Percentiles rank a stretch among this genome's conserved stretches.
phyloP scores from a whole-genome alignment of 164 flowering plant genomes.

The Echeveria elegans region DNA sequence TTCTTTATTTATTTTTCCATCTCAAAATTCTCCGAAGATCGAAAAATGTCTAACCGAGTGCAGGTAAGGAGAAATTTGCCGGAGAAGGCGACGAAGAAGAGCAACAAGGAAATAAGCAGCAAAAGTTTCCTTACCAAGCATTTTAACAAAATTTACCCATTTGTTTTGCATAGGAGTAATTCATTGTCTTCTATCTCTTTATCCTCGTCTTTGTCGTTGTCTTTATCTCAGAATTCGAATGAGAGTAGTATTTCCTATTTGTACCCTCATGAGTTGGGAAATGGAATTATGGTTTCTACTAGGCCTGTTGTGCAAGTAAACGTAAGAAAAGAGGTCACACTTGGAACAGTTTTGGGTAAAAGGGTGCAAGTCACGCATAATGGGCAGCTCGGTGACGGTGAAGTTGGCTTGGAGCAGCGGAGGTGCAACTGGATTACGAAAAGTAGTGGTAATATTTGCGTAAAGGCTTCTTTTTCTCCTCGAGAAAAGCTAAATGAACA shows the following conservation, averaged over 20 bases:
- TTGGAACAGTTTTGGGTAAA: conserved; percentile 11
- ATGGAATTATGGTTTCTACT: conserved; percentile 26
- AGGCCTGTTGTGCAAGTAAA: conserved; percentile 19
- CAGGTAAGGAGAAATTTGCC: not conserved
- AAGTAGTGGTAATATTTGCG: conserved; percentile 48
- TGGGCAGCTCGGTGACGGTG: conserved; percentile 17
- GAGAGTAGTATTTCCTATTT: conserved; percentile 50
- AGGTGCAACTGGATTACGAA: conserved; percentile 93
- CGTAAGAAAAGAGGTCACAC: conserved; percentile 22
- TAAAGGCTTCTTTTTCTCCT: not conserved
- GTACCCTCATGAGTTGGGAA: conserved; percentile 20
- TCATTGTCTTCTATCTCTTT: conserved; percentile 52
- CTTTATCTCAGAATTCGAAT: conserved; percentile 53
- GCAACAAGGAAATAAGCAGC: conserved; percentile 33
- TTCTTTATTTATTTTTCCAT: not conserved
- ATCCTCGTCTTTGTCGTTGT: conserved; percentile 50
- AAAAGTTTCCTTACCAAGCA: conserved; percentile 45
- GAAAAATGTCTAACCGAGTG: not conserved
- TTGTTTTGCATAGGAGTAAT: conserved; percentile 45
- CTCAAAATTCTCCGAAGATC: not conserved
- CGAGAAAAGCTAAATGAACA: not conserved
- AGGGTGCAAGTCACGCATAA: conserved; percentile 8
- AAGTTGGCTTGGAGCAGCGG: conserved; percentile 21
- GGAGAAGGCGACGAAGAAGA: conserved; percentile 19
- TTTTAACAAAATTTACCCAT: conserved; percentile 70